phyloP scores from a whole-genome alignment of 306 rosid genomes.

The Oemleria cerasiformis region DNA sequence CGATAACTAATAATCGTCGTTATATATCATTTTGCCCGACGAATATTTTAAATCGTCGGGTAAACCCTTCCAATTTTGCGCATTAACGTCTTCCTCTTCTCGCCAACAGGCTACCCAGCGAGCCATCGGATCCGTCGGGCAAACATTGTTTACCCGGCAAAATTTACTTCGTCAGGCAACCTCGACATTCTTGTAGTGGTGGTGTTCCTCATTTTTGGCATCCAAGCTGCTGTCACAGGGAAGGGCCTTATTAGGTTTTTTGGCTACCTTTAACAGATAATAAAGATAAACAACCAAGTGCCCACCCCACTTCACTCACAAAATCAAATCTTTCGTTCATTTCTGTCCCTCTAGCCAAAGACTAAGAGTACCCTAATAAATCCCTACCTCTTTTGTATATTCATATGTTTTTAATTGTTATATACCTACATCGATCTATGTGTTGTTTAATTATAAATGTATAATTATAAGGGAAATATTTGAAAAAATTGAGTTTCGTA shows the following conservation, averaged over 20 bases:
- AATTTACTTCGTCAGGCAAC: no score
- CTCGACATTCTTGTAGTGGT: no score
- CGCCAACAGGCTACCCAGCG: no score
- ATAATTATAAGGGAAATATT: neutral
- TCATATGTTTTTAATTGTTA: neutral
- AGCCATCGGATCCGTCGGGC: no score
- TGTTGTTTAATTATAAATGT: neutral
- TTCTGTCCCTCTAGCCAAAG: neutral
- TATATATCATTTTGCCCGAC: no score
- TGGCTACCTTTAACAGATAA: conserved; percentile 72
- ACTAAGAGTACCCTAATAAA: neutral
- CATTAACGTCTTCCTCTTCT: no score
- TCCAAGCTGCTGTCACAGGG: conserved; percentile 75
- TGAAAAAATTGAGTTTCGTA: no score
- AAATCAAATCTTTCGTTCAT: conserved; percentile 6
- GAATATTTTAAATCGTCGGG: no score
- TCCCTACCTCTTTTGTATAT: neutral
- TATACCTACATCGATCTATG: neutral
- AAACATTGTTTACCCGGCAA: no score
- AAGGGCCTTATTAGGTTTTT: conserved; percentile 67
- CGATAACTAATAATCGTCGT: no score
- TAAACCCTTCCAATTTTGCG: no score
- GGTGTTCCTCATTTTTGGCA: conserved; percentile 66
- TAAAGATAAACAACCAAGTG: neutral
- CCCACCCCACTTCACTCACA: neutral